Conservation (phyloP, 495 filamentous ascomycete species). For the Annulohypoxylon maeteangense region DNA sequence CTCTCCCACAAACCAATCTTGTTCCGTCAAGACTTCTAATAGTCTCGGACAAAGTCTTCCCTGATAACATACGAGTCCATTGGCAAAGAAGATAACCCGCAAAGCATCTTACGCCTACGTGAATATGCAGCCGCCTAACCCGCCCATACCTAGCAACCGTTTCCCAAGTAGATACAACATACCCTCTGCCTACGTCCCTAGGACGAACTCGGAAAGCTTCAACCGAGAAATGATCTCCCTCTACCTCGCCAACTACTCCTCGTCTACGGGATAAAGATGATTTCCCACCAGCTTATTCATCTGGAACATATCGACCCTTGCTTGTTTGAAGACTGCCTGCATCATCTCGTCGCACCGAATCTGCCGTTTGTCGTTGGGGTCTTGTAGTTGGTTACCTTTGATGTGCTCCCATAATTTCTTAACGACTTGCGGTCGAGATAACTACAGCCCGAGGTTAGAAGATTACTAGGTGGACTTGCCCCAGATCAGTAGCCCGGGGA, state of each 20-base stretch:
- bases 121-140: slow-evolving; percentile 16
- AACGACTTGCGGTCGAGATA: slow-evolving; percentile 93
- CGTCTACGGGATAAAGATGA: slow-evolving; percentile 66
- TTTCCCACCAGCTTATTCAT: slow-evolving; percentile 79
- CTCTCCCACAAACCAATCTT: slow-evolving; percentile 17
- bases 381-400: slow-evolving; percentile 85
- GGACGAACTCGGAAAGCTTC: not conserved
- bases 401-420: slow-evolving; percentile 97
- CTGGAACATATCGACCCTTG: slow-evolving; percentile 96
- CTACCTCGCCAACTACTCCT: slow-evolving; percentile 41
- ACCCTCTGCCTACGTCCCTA: not conserved
- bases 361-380: slow-evolving; percentile 88
- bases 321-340: slow-evolving; percentile 88
- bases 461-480: not conserved
- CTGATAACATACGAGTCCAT: not conserved
- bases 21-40: slow-evolving; percentile 18
- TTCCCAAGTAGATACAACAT: not conserved
- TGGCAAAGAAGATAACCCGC: slow-evolving; percentile 8
- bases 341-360: slow-evolving; percentile 92
- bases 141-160: not conserved
- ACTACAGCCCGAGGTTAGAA: slow-evolving; percentile 55
- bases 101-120: slow-evolving; percentile 20
- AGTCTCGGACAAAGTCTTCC: not conserved
- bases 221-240: not conserved
- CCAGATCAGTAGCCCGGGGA: not conserved